Conservation (phyloP, 352 stramenopile genomes). For the Phytophthora podocarpi region DNA sequence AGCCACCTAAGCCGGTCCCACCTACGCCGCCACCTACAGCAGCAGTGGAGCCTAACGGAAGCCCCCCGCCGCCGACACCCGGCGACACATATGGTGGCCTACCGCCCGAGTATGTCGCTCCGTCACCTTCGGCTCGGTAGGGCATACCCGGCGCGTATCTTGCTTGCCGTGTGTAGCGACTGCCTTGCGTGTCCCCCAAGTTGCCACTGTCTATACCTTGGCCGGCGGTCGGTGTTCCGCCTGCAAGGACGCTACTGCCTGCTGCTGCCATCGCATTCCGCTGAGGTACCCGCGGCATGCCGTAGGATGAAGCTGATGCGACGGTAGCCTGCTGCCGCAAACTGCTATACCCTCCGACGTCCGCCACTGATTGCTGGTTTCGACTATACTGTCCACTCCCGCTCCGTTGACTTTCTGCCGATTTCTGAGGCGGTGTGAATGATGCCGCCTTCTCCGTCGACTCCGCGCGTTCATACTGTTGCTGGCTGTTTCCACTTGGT, state of each 20-base stretch:
- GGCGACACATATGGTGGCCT: constrained; percentile 55
- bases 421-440: constrained; percentile 72
- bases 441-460: constrained; percentile 41
- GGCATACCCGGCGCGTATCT: constrained; percentile 74
- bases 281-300: constrained; percentile 49
- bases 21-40: constrained; percentile 48
- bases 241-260: constrained; percentile 64
- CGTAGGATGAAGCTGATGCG: constrained; percentile 36
- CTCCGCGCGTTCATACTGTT: constrained; percentile 55
- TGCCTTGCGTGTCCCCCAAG: constrained; percentile 55
- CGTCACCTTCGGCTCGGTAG: constrained; percentile 56
- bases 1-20: constrained; percentile 50
- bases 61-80: constrained; percentile 16
- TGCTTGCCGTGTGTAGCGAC: constrained; percentile 80
- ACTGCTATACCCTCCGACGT: constrained; percentile 48
- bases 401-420: constrained; percentile 42
- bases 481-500: constrained; percentile 43
- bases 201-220: constrained; percentile 56
- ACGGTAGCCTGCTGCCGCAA: constrained; percentile 37
- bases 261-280: constrained; percentile 77
- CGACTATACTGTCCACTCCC: constrained; percentile 52
- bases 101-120: constrained; percentile 60
- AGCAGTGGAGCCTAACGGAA: constrained; percentile 48
- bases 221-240: constrained; percentile 55
- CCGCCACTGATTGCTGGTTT: constrained; percentile 57